Base-by-base conservation (phyloP, 345 rosid genomes). In the Brassica cretica region DNA sequence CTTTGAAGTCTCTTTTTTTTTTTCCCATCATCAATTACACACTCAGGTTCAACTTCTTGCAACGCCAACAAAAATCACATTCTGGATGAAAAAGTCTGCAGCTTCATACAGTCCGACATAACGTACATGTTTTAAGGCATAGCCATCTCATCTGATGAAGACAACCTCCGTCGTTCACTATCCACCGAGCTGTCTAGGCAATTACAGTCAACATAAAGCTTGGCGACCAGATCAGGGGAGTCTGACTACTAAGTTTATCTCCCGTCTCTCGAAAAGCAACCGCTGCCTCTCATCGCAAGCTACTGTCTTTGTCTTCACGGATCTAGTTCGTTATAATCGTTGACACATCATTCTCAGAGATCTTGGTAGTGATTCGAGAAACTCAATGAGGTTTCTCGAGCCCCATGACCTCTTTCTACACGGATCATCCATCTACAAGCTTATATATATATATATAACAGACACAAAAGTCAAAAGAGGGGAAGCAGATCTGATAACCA, bases 381-480 rank as follows among this genome's bases (percentile, higher is more conserved):
- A 91, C 66, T 85, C 88, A 32, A 81, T 77, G 2, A 91, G 93
- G 7, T 81, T 86, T 16, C 46, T 86, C 1, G 93, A 93, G 7
- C 91, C 96, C 97, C 96, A 90, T 77, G 73, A 83, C 77, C 88
- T 85, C 79, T 87, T 88, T 32, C 0, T 37, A 60, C 51, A 6
- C 68, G 41, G 60, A 33, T 64, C 51, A 21, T 37, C 29, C 70
- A 37, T 56, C 11, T n/a, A n/a, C n/a, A n/a, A n/a, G n/a, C n/a
- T n/a, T n/a, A n/a, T n/a, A n/a, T n/a, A n/a, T n/a, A n/a, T n/a
- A n/a, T 27, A 27, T 27, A 27, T 27, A 27, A 27, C 29, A 27
- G 29, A 27, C 29, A 27, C 29, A 27, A 27, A 27, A 27, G 29
- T 27, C 29, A 27, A 27, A 27, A 27, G 29, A 27, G 29, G 29